Conservation (phyloP, 2,329 filamentous ascomycete genomes). For the Neodidymelliopsis sp. region DNA sequence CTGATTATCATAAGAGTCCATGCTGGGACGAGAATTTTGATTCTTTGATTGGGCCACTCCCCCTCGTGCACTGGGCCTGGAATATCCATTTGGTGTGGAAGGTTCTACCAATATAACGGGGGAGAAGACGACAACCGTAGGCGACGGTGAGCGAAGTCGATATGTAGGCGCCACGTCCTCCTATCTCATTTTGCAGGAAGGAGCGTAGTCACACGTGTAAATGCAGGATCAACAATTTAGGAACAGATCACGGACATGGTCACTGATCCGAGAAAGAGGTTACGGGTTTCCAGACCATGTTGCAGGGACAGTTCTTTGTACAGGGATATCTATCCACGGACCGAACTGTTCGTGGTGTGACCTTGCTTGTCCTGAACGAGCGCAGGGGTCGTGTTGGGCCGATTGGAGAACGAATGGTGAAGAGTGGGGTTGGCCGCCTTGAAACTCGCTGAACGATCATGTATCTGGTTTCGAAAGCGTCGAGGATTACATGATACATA, state of each 20-base stretch:
- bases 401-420: constrained; percentile 9
- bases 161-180: constrained; percentile 4
- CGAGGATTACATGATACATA: neutral
- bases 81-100: constrained; percentile 17
- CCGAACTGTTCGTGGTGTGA: constrained; percentile 11
- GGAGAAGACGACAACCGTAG: neutral
- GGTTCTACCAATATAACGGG: constrained; percentile 2
- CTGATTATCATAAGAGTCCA: constrained; percentile 31
- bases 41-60: constrained; percentile 34
- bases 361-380: constrained; percentile 22
- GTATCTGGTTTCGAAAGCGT: neutral
- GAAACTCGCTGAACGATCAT: constrained; percentile 1
- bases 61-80: constrained; percentile 21
- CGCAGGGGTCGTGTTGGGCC: constrained; percentile 10
- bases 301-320: constrained; percentile 1
- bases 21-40: constrained; percentile 29
- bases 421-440: constrained; percentile 7
- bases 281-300: constrained; percentile 8
- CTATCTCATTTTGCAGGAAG: neutral
- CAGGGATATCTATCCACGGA: constrained; percentile 10
- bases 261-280: constrained; percentile 6
- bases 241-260: neutral
- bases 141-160: constrained; percentile 2
- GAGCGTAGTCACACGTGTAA: neutral
- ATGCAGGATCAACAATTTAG: neutral